These are phyloP conservation scores for Geranium rotundifolium DNA, from an alignment of 345 rosid species.

Conservation along the genomic window DNA sequence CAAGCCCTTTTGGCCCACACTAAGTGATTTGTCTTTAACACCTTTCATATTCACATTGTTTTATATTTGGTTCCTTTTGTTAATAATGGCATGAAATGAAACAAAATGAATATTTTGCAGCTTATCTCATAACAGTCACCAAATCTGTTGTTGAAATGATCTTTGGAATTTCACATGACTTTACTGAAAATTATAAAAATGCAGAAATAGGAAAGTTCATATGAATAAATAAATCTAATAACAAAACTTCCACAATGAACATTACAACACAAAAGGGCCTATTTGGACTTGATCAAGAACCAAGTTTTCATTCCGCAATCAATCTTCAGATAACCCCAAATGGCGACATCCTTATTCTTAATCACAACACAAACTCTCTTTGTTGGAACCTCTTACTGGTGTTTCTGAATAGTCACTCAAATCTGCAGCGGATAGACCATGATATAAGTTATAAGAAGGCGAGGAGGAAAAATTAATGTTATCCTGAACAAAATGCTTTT, in stretches of 20 bases:
- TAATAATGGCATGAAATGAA: too few species aligned
- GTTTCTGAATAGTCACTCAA: neutral
- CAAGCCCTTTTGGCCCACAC: slow-evolving; percentile 21
- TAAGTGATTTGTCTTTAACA: slow-evolving; percentile 2
- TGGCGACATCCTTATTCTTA: neutral
- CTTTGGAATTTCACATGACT: too few species aligned
- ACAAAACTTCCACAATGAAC: neutral
- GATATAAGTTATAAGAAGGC: neutral
- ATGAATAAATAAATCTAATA: neutral
- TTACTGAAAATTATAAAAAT: too few species aligned
- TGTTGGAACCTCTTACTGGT: neutral
- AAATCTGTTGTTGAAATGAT: too few species aligned
- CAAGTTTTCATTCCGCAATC: neutral
- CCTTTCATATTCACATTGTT: neutral
- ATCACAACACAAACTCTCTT: neutral
- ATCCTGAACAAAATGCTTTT: neutral
- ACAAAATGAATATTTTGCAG: too few species aligned
- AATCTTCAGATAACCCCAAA: neutral
- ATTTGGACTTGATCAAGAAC: neutral
- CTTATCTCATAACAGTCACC: too few species aligned
- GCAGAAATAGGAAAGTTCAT: too few species aligned
- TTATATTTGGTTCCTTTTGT: neutral
- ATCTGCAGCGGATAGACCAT: neutral
- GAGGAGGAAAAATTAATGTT: neutral
- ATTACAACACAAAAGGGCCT: neutral